Base-by-base conservation (phyloP, 2,329 filamentous ascomycete genomes). In the Thermomyces lanuginosus region DNA sequence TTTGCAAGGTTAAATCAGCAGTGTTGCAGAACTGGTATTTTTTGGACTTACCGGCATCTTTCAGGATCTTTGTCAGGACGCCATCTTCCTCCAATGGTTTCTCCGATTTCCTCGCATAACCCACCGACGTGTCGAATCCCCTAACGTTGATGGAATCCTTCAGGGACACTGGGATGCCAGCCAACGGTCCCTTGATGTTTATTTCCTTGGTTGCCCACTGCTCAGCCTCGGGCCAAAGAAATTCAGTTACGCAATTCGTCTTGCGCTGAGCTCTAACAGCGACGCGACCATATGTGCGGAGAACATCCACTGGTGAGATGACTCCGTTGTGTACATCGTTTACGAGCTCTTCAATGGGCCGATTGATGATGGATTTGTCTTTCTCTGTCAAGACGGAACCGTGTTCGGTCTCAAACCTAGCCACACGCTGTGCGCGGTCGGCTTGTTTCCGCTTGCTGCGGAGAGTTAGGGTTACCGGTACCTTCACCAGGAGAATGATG, bases 231-330 rank as follows among this genome's bases (percentile, higher is more conserved):
- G 69, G 63, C 19, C 93, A 66, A 58, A 93, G 69, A 30, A 93
- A 61, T 54, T 93, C 84, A 0, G 86, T 93, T 8, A 91, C 56
- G 45, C 81, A 91, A 50, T 93, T 93, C 2, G 83, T 92, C 54
- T 76, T 76, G 35, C 75, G 66, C 12, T 93, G 86, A 1, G 82
- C 84, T 44, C 73, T 76, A 27, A 92, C 49, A 0, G 84, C 78
- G 11, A 86, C 74, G 52, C 91, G 92, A 43, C 78, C 78, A 48
- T 93, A 95, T 7, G 82, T 72, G 33, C 64, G 71, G n/a, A 93
- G 69, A 24, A 93, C 68, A 34, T 82, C 72, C 13, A 75, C 48
- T 0, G 84, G 74, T 8, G 66, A 63, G 25, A 72, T 60, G 28
- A 61, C 55, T 22, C 72, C 66, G n/a, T 69, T 65, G 16, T 86